These are phyloP conservation scores for Xanthoconium purpureum DNA, from an alignment of 768 basidiomycete genomes.

Conservation along the genomic window DNA sequence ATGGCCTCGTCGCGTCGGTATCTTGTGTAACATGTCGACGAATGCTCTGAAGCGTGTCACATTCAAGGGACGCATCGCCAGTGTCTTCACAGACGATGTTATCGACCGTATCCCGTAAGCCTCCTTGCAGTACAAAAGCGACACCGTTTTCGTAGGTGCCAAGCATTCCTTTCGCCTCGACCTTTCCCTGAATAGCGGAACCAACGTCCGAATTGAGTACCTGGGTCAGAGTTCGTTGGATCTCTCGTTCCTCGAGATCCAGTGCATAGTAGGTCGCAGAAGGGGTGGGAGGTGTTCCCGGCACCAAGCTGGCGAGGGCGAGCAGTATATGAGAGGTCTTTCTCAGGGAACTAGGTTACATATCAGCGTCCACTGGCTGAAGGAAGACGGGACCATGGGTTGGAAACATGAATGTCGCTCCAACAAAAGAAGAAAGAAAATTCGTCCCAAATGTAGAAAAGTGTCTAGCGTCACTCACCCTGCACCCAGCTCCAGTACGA, in stretches of 20 bases:
- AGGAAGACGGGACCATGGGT: not conserved
- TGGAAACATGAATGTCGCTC: not conserved
- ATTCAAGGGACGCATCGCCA: not conserved
- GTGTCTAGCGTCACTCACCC: conserved; percentile 55
- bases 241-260: conserved; percentile 85
- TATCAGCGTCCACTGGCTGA: conserved; percentile 9
- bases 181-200: conserved; percentile 59
- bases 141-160: conserved; percentile 92
- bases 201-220: conserved; percentile 67
- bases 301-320: conserved; percentile 59
- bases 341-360: conserved; percentile 60
- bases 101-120: conserved; percentile 12
- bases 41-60: conserved; percentile 10
- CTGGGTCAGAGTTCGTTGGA: conserved; percentile 71
- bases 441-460: no score
- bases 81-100: conserved; percentile 1
- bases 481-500: conserved; percentile 89
- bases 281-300: conserved; percentile 33
- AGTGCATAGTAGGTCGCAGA: conserved; percentile 87
- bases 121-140: conserved; percentile 60
- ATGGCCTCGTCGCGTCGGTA: conserved; percentile 28
- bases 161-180: conserved; percentile 79
- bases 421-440: not conserved
- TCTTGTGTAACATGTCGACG: conserved; percentile 9
- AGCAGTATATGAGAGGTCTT: conserved; percentile 85